Base-by-base conservation (phyloP, 2,329 filamentous ascomycete genomes). In the Dothideomycetes sp. region DNA sequence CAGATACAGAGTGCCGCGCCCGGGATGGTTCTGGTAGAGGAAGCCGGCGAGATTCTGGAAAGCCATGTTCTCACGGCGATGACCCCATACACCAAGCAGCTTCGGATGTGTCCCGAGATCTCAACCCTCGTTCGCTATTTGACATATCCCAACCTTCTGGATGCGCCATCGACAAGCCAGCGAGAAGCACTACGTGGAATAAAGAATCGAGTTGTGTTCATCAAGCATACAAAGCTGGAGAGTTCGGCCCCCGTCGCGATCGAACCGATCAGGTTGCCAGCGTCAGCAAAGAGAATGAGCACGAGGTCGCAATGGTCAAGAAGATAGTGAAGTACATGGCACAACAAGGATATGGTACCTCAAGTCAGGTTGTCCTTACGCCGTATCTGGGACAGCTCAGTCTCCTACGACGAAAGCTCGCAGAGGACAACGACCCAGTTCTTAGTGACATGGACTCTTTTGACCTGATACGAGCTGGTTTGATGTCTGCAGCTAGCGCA, bases 341-440 rank as follows among this genome's bases (percentile, higher is more conserved):
- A 2, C 67, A 70, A 0, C 81, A 86, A 50, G 79, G 79, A 1
- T 85, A 86, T 49, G 57, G 54, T 0, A 61, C 60, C 0, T 64
- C 63, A 0, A 74, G 84, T 3, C 80, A 86, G 42, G 79, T 79
- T 0, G 73, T 88, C 0, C 52, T 88, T 3, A 86, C 81, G 0
- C 77, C 76, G 0, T 81, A 81, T 41, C 56, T 68, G 0, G 75
- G 73, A 0, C 77, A 81, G 43, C 57, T 75, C 1, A 62, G 68
- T 3, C 65, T 67, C 19, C 59, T 81, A 2, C 66, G 68, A 2
- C 49, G 52, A 3, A 54, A 53, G 3, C 58, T 80, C 51, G 51
- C 56, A 0, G 52, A 45, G 2, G 62, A 67, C 3, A 78, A 79
- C 40, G 74, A 79, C 40, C 71, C 85, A 7, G 64, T 70, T 1